Evolutionary conservation across 2,329 filamentous ascomycete species (phyloP), one percentile per base, ranked within the genome.

Genomic region (Aspergillus puulaauensis): DNA sequence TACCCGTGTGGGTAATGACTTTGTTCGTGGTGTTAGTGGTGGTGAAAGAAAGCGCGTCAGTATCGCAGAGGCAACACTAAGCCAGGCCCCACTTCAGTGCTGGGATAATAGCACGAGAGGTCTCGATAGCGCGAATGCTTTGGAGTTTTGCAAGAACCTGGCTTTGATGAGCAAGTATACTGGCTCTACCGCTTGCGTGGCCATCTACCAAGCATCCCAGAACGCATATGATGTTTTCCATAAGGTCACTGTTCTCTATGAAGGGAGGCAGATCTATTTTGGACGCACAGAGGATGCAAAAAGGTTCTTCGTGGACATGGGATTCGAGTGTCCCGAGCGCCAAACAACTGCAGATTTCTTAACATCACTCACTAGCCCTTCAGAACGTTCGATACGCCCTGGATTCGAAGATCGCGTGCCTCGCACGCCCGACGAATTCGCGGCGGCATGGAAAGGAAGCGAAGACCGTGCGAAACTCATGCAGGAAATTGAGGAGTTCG

Each of bases 261-360:
- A 91, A 64, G 90, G 90, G 2, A 82, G 87, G 1, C 84, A 92
- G 68, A 92, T 93, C 66, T 93, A 86, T 76, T 93, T 89, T 63
- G 90, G 90, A 0, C 82, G 82, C 0, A 84, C 86, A 0, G 69
- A 68, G 6, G 74, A 81, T 3, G 90, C 89, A 0, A 87, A 82
- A 65, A 70, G 70, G 0, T 92, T 85, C 73, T 92, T 93, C 63
- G 83, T 88, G 65, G 76, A 80, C 12, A 83, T 89, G 73, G 90
- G 90, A 33, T 93, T 86, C 78, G 72, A 82, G 11, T 91, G 89
- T 64, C 87, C 88, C 0, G 75, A 83, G 3, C 82, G 89, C 12
- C 87, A 90, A 68, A 90, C 87, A 0, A 88, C 84, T 0, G 86
- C 84, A 7, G 88, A 91, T 72, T 91, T 90, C 72, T 74, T 90